A percentile compares a stretch with the other conserved stretches of the same genome.
Evolutionary conservation across 2,329 filamentous ascomycete species (phyloP).

Genomic region (Phoma sp.): DNA sequence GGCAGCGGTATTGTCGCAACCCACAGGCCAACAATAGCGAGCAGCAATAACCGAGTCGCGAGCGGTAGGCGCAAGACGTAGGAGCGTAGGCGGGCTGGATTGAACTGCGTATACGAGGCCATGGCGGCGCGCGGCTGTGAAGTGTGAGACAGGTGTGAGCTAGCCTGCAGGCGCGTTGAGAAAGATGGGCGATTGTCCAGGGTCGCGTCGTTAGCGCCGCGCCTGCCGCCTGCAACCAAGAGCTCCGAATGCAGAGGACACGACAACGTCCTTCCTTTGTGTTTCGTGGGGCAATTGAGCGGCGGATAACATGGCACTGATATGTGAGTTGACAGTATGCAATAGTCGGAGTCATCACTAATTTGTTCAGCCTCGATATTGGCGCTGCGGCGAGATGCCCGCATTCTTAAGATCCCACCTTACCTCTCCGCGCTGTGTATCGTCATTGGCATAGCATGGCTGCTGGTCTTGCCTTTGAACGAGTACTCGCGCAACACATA

Average conservation of each 20-base stretch:
- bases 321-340: slow-evolving; percentile 35
- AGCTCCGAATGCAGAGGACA: slow-evolving; percentile 24
- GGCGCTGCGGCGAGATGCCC: slow-evolving; percentile 79
- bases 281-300: slow-evolving; percentile 16
- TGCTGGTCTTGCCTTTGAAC: slow-evolving; percentile 87
- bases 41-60: slow-evolving; percentile 76
- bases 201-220: slow-evolving; percentile 16
- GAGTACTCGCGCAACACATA: slow-evolving; percentile 92
- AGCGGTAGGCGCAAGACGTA: slow-evolving; percentile 87
- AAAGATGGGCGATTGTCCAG: slow-evolving; percentile 8
- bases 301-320: slow-evolving; percentile 42
- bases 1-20: slow-evolving; percentile 71
- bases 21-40: slow-evolving; percentile 74
- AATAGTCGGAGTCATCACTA: background rate
- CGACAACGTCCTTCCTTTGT: slow-evolving; percentile 11
- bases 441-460: slow-evolving; percentile 84
- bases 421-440: slow-evolving; percentile 88
- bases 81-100: slow-evolving; percentile 75
- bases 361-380: slow-evolving; percentile 61
- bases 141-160: slow-evolving; percentile 12
- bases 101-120: slow-evolving; percentile 66
- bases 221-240: slow-evolving; percentile 27
- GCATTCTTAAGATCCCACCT: slow-evolving; percentile 82
- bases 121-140: slow-evolving; percentile 37
- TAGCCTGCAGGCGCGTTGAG: slow-evolving; percentile 23